Evolutionary conservation across 2,329 filamentous ascomycete genomes (phyloP).

Genomic region (Metarhizium brunneum): DNA sequence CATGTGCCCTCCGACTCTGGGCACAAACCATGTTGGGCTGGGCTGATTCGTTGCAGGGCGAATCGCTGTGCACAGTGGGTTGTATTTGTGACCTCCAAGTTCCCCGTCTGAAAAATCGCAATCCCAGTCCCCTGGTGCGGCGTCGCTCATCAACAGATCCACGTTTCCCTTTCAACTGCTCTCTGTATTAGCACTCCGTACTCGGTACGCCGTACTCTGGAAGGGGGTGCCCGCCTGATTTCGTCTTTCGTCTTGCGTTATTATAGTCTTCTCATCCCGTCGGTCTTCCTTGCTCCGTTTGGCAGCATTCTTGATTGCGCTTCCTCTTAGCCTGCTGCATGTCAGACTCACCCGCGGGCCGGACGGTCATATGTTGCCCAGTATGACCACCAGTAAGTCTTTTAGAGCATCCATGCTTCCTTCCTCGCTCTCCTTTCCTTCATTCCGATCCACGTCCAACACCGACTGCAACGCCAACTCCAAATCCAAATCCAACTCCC

Average conservation of each 20-base stretch:
- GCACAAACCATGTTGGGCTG: background rate
- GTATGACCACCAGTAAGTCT: slow-evolving; percentile 38
- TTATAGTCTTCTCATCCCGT: background rate
- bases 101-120: too few relatives aligned
- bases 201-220: too few relatives aligned
- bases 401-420: slow-evolving; percentile 27
- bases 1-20: background rate
- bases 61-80: background rate
- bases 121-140: too few relatives aligned
- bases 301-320: slow-evolving; percentile 9
- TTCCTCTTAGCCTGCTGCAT: slow-evolving; percentile 18
- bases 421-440: slow-evolving; percentile 26
- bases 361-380: slow-evolving; percentile 24
- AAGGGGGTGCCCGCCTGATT: background rate
- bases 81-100: background rate
- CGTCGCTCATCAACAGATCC: background rate
- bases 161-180: background rate
- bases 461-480: too few relatives aligned
- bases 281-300: background rate
- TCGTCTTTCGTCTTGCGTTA: background rate
- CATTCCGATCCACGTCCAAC: slow-evolving; percentile 13
- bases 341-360: slow-evolving; percentile 11
- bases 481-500: slow-evolving; percentile 11
- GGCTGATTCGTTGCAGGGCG: background rate
- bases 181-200: too few relatives aligned